phyloP scores from a whole-genome alignment of 2,329 filamentous ascomycete genomes.

The Colletotrichum tanaceti region DNA sequence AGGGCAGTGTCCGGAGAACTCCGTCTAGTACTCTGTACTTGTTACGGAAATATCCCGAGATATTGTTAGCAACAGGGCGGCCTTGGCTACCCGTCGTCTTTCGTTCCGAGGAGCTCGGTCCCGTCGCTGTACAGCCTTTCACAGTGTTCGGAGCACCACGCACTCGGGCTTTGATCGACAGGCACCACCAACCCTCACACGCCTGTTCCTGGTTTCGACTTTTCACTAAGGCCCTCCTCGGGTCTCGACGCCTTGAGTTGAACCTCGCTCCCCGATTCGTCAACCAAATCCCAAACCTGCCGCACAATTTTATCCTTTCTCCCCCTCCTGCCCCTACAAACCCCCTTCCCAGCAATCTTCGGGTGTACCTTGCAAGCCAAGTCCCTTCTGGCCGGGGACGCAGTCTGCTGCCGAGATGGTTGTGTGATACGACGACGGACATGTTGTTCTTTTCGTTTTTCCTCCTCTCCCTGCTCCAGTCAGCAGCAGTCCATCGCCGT shows the following conservation, averaged over 20 bases:
- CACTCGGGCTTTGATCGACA: slow-evolving; percentile 37
- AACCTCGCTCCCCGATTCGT: slow-evolving; percentile 33
- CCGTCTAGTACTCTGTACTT: neutral
- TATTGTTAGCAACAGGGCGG: neutral
- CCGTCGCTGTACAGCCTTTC: slow-evolving; percentile 8
- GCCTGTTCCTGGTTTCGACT: slow-evolving; percentile 23
- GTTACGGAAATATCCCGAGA: neutral
- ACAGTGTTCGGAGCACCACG: slow-evolving; percentile 24
- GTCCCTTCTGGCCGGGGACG: slow-evolving; percentile 16
- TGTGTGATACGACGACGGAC: slow-evolving; percentile 19
- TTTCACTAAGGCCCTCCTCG: slow-evolving; percentile 16
- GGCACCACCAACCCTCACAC: no score
- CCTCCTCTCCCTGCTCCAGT: slow-evolving; percentile 3
- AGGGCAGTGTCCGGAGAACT: slow-evolving; percentile 19
- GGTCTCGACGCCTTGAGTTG: slow-evolving; percentile 9
- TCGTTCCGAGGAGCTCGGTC: neutral
- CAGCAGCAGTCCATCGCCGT: slow-evolving; percentile 15
- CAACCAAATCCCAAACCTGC: slow-evolving; percentile 7
- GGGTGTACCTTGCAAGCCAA: slow-evolving; percentile 29
- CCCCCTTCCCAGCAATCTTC: slow-evolving; percentile 7
- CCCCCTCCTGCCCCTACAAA: slow-evolving; percentile 3
- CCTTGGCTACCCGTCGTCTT: neutral
- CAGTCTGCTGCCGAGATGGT: slow-evolving; percentile 31
- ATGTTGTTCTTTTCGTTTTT: slow-evolving; percentile 23
- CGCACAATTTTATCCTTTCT: slow-evolving; percentile 1